These are phyloP conservation scores for Globisporangium spiculum DNA, from an alignment of 352 stramenopile species.

Conservation along the genomic window DNA sequence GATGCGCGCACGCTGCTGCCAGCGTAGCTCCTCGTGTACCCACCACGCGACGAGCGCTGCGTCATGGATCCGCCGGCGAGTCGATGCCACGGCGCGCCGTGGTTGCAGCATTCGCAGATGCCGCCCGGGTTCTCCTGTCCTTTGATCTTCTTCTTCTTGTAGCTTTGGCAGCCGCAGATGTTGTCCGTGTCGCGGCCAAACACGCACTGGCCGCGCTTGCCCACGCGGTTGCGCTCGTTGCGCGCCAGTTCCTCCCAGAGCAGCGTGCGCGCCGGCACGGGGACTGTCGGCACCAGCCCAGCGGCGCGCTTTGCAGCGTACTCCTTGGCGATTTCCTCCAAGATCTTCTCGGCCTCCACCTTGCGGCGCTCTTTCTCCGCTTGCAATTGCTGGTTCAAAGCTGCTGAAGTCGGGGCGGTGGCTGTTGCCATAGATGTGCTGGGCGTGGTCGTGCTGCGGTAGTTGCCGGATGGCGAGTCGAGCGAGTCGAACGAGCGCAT, in stretches of 20 bases:
- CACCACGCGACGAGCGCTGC: conserved; percentile 9
- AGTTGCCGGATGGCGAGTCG: conserved; percentile 11
- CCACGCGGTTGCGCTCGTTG: conserved; percentile 37
- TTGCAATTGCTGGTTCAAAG: conserved; percentile 8
- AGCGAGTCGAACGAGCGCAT: conserved; percentile 14
- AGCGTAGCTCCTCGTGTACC: conserved; percentile 8
- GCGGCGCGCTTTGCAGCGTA: conserved; percentile 76
- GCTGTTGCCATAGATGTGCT: background rate
- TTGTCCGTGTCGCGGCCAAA: conserved; percentile 56
- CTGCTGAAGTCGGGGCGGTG: background rate
- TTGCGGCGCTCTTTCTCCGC: conserved; percentile 36
- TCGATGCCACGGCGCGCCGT: conserved; percentile 71
- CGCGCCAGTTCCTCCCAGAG: conserved; percentile 79
- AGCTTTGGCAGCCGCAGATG: conserved; percentile 56
- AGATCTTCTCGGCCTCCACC: conserved; percentile 59
- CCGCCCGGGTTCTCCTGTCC: conserved; percentile 48
- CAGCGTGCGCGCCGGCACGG: conserved; percentile 66
- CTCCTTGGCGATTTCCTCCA: conserved; percentile 76
- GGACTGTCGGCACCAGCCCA: conserved; percentile 65
- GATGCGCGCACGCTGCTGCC: conserved; percentile 22
- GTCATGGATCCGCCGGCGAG: conserved; percentile 49
- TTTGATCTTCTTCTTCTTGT: conserved; percentile 48
- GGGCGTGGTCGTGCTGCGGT: background rate
- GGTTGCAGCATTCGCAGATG: conserved; percentile 65
- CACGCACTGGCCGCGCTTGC: conserved; percentile 57